Conservation (phyloP, 129 eudicot genomes). For the Chrysanthemum makinoi region DNA sequence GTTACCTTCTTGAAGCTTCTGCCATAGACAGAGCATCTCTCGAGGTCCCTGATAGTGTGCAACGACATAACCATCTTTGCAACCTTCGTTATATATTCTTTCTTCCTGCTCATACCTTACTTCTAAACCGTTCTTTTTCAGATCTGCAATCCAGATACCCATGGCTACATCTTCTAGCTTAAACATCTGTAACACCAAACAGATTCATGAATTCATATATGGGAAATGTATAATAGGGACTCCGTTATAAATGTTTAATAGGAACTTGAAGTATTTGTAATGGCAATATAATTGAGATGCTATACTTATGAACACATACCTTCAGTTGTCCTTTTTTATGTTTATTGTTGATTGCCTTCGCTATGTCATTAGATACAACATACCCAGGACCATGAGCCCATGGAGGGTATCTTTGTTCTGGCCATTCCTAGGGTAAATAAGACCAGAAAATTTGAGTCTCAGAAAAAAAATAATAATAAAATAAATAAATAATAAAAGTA, state of each 20-base stretch:
- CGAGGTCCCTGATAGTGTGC: slow-evolving; percentile 98
- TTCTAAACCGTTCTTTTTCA: slow-evolving; percentile 70
- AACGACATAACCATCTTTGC: slow-evolving; percentile 88
- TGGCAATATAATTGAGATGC: neutral
- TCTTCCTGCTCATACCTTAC: slow-evolving; percentile 28
- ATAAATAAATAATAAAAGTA: too few species aligned
- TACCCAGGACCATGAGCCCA: slow-evolving; percentile 99
- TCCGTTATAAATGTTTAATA: neutral
- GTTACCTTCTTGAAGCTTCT: slow-evolving; percentile 74
- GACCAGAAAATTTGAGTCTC: too few species aligned
- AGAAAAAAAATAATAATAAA: too few species aligned
- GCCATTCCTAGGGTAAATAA: slow-evolving; percentile 62
- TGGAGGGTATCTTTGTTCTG: slow-evolving; percentile 81
- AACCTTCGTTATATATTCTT: slow-evolving; percentile 53
- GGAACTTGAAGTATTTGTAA: neutral
- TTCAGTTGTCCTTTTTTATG: slow-evolving; percentile 69
- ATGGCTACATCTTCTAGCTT: slow-evolving; percentile 93
- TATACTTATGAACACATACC: slow-evolving; percentile 34
- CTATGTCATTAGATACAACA: slow-evolving; percentile 74
- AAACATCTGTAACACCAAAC: slow-evolving; percentile 56
- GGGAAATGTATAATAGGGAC: neutral
- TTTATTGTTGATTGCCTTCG: slow-evolving; percentile 61
- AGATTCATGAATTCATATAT: neutral
- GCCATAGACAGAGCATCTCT: slow-evolving; percentile 95
- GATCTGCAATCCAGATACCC: slow-evolving; percentile 90